Base-by-base conservation (phyloP, 768 basidiomycete species). In the Gymnopilus dilepis region DNA sequence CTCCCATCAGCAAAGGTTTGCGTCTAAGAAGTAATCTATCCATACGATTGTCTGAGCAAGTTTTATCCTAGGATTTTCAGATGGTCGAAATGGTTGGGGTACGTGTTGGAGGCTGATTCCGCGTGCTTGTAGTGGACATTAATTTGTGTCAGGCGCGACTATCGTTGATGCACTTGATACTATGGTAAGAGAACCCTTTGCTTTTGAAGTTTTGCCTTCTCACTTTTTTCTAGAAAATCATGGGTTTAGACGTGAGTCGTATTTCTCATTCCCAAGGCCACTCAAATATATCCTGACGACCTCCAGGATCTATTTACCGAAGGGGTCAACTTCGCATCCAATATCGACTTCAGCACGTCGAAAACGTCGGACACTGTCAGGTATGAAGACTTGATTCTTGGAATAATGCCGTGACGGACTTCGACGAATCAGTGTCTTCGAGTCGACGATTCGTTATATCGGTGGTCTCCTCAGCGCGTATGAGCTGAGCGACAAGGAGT, bases 401-500 rank as follows among this genome's bases (percentile, higher is more conserved):
- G 24, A 13, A 34, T 17, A 55, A 33, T 13, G 34, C 15, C 12
- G 8, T 56, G 7, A 51, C 8, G 12, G 9, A 47, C 0, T 17
- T 21, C n/a, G 19, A 41, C 3, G 2, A n/a, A 33, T 24, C 38
- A 89, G 87, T 63, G 76, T 92, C 5, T 92, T 92, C 66, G 90
- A 92, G 72, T 88, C 88, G 1, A 90, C 87, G 0, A 92, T 92
- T 65, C 88, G 91, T 41, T 88, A 86, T 54, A 67, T 92, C 3
- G 90, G 82, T 4, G 88, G 88, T 1, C 74, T 90, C 6, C 67
- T 92, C 43, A 87, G 84, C 57, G 83, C 89, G 3, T 91, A 86
- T 64, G 88, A 91, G 62, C 82, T 92, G 58, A 89, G 85, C 61
- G 82, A 82, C 8, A 58, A 79, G 56, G 63, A 84, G 47, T 75